Evolutionary conservation across 164 flowering plant species (phyloP), one percentile per base, ranked within the genome.

Genomic region (Kingdonia uniflora): DNA sequence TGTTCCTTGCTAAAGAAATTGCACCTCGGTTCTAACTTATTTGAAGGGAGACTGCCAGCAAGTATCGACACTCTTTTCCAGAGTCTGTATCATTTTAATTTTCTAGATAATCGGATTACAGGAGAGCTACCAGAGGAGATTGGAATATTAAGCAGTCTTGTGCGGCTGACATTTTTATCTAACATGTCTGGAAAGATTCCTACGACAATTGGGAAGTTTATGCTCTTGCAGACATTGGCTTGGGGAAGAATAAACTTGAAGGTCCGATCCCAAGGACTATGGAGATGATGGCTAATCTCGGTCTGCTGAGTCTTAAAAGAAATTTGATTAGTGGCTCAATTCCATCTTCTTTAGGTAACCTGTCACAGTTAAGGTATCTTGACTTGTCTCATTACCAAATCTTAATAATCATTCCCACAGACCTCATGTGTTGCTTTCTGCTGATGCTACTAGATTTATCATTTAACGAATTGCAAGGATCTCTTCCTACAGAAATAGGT

Each of bases 111-210:
- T 24, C 14, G 16, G 0, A 10, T 55, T 14, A 12, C 16, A 17
- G 65, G 59, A 29, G 44, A 19, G 11, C 14, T 49, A 42, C 55
- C 44, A 8, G 43, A 21, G 7, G 23, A 14, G 1, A 41, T 62
- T 39, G 54, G 54, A 25, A 55, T 49, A 17, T 22, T 62, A 22
- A 55, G 49, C 13, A 33, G 47, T 43, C 50, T 54, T 19, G 52
- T 54, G 19, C 13, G 5, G 7, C 38, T 62, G 7, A 1, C 14
- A 5, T 23, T 48, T 12, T 37, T 13, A 6, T n/a, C 14, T n/a
- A 60, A 60, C 35, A 16, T 60, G 35, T 15, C n/a, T 11, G 64
- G 64, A 24, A 43, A 17, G 22, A 24, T 60, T 46, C 59, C 59
- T 44, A 42, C 57, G 19, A 19, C 46, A 6, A n/a, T 61, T 26